Base-by-base conservation (phyloP, 805 yeast species). In the Ogataea pignaliae region DNA sequence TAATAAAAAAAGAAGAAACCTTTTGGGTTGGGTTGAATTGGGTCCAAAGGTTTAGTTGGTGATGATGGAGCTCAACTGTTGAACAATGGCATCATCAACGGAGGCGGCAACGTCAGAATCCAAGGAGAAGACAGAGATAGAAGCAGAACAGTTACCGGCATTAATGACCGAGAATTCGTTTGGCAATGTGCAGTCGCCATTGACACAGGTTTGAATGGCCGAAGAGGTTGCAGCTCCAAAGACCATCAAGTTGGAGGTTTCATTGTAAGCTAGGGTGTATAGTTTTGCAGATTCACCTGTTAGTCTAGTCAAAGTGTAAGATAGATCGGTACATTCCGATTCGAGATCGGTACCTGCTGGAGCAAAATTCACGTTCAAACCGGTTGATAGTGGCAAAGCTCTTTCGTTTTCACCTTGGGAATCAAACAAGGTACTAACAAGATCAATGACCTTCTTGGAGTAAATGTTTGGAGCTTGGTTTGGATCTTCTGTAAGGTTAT, bases 321-420 rank as follows among this genome's bases (percentile, higher is more conserved):
- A 55, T 42, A 79, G 78, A 45, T 64, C 63, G 26, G 52, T 46
- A 62, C 82, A 78, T 2, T 47, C 46, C 11, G 61, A 51, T 31
- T 46, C 41, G 7, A 67, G 44, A 47, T 71, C 73, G 39, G 68
- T 49, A 21, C 74, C 73, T 26, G 75, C 79, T 13, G 43, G 39
- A 40, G 80, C 79, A 55, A 68, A 64, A 60, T 76, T 75, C 42
- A 75, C 78, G 54, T 70, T 73, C 43, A 75, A 46, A 51, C 78
- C 79, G 41, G 63, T 65, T 34, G 70, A 68, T 36, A 61, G 43
- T 40, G 80, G 80, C 45, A 76, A 62, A 26, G 64, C 57, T 48
- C 65, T 59, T 29, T 46, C 48, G 48, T 65, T 64, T 10, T 60
- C 62, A 53, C 73, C 76, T 52, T 68, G 70, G 30, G 56, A 43